Conservation (phyloP, 805 yeast genomes). For the Candida nemodendra region DNA sequence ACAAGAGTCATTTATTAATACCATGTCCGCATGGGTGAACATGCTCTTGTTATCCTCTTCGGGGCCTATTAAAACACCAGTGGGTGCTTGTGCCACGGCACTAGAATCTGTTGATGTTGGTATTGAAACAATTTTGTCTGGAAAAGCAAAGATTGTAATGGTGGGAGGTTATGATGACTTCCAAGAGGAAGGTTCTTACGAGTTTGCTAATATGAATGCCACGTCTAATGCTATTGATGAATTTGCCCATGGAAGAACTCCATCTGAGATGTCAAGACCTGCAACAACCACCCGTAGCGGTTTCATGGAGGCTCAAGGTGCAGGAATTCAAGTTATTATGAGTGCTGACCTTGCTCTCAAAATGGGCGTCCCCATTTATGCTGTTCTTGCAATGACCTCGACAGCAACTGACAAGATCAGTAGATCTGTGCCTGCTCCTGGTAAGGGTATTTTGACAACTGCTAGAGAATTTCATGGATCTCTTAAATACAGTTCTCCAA, state of each 20-base stretch:
- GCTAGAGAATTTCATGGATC: slow-evolving; percentile 90
- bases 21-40: slow-evolving; percentile 99
- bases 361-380: slow-evolving; percentile 99
- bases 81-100: slow-evolving; percentile 99
- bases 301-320: slow-evolving; percentile 99
- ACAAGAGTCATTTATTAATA: slow-evolving; percentile 98
- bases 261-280: slow-evolving; percentile 98
- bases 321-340: slow-evolving; percentile 97
- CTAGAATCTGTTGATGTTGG: slow-evolving; percentile 96
- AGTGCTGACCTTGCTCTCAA: slow-evolving; percentile 87
- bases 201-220: slow-evolving; percentile 98
- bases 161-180: slow-evolving; percentile 99
- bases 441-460: slow-evolving; percentile 97
- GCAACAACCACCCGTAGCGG: slow-evolving; percentile 95
- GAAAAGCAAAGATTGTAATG: slow-evolving; percentile 92
- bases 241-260: slow-evolving; percentile 93
- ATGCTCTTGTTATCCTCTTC: slow-evolving; percentile 95
- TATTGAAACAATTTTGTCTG: slow-evolving; percentile 87
- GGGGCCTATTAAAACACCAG: slow-evolving; percentile 99
- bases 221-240: slow-evolving; percentile 89
- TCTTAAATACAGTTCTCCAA: slow-evolving; percentile 73
- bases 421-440: slow-evolving; percentile 99
- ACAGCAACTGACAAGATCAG: slow-evolving; percentile 99
- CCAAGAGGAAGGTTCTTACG: slow-evolving; percentile 98
- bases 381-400: slow-evolving; percentile 89